These are phyloP conservation scores for Capniomyces stellatus DNA, from an alignment of 371 early-diverging fungal genomes.

Conservation along the genomic window DNA sequence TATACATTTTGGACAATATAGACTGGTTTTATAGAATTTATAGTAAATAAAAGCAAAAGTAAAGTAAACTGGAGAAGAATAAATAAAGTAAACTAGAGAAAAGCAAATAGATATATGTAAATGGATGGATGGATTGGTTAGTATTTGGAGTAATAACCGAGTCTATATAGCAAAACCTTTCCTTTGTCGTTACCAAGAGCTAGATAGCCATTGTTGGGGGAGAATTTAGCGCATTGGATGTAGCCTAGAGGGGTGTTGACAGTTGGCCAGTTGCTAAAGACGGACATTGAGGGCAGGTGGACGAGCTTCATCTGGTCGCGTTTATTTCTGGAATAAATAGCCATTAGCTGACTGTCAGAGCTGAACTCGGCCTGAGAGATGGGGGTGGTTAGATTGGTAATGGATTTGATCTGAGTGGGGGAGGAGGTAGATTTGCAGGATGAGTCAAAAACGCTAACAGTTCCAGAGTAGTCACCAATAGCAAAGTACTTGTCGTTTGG, in stretches of 20 bases:
- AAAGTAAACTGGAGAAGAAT: too few relatives aligned
- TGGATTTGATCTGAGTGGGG: constrained; percentile 55
- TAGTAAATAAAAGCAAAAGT: too few relatives aligned
- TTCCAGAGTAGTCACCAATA: constrained; percentile 64
- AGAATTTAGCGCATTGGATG: constrained; percentile 56
- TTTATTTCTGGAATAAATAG: constrained; percentile 43
- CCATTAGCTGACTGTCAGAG: constrained; percentile 65
- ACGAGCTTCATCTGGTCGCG: constrained; percentile 59
- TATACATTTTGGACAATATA: too few relatives aligned
- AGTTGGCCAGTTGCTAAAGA: constrained; percentile 87
- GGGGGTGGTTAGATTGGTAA: constrained; percentile 67
- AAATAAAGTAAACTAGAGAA: too few relatives aligned
- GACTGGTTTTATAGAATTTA: too few relatives aligned
- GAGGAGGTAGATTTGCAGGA: constrained; percentile 5
- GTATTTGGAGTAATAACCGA: constrained; percentile 40
- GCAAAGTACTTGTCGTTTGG: constrained; percentile 55
- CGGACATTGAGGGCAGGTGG: constrained; percentile 55
- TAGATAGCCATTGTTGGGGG: constrained; percentile 72
- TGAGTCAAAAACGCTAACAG: constrained; percentile 73
- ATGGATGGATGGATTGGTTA: constrained; percentile 3
- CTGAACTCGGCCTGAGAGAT: constrained; percentile 55
- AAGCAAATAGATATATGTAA: background rate
- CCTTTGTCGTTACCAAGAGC: constrained; percentile 81
- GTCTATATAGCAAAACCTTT: constrained; percentile 57
- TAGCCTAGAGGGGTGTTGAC: constrained; percentile 54